A percentile compares a stretch with the other conserved stretches of the same genome.
Evolutionary conservation across 73 alveolate species (phyloP).

Genomic region (Tetrahymena elliotti): DNA sequence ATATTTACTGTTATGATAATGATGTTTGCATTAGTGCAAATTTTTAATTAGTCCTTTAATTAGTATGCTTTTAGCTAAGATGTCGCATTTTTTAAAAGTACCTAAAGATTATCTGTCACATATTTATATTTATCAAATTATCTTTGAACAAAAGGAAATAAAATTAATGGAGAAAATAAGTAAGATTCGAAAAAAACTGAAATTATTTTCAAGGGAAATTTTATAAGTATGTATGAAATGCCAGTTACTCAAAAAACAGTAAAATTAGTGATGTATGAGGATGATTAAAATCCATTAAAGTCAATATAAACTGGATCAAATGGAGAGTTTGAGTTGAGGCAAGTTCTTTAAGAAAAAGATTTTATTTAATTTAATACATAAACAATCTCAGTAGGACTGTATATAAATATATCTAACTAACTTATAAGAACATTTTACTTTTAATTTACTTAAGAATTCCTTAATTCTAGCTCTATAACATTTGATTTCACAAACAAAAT

Average conservation of each 20-base stretch:
- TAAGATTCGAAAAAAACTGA: background rate
- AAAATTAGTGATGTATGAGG: background rate
- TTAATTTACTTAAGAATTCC: background rate
- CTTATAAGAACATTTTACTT: background rate
- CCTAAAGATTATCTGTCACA: background rate
- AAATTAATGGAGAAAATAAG: background rate
- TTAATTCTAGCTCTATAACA: background rate
- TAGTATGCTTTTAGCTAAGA: background rate
- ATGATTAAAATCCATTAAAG: background rate
- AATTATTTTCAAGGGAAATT: background rate
- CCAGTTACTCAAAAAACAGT: background rate
- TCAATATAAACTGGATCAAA: background rate
- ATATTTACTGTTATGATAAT: background rate
- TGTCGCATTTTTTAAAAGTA: background rate
- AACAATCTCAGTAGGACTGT: background rate
- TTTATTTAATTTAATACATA: background rate
- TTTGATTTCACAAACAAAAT: background rate
- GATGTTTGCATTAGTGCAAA: background rate
- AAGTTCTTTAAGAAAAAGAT: background rate
- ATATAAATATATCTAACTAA: background rate
- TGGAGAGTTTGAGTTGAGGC: background rate
- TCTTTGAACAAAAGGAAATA: background rate
- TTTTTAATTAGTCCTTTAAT: too few species aligned
- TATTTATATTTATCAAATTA: background rate
- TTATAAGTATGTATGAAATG: background rate